A percentile compares a stretch with the other conserved stretches of the same genome.
Evolutionary conservation across 805 yeast genomes (phyloP).

Genomic region (Saccharomycopsis malanga): DNA sequence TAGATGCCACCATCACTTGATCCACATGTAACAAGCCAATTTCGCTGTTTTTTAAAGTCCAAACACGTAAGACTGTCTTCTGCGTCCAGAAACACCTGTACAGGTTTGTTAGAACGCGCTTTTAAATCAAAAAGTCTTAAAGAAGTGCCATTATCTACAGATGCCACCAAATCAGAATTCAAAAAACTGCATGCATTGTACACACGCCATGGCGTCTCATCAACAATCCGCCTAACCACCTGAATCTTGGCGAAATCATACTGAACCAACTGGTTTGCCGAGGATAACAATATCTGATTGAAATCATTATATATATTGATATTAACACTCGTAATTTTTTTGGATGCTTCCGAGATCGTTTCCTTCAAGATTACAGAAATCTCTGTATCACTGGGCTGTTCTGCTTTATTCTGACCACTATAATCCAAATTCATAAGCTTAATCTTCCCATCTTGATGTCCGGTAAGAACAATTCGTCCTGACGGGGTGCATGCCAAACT

Average conservation of each 20-base stretch:
- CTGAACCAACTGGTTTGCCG: constrained; percentile 10
- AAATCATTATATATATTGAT: background rate
- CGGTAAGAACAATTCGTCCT: constrained; percentile 10
- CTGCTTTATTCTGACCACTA: background rate
- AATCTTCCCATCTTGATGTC: constrained; percentile 15
- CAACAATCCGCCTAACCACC: constrained; percentile 7
- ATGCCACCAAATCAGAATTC: background rate
- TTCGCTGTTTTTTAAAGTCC: background rate
- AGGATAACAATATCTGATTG: constrained; percentile 7
- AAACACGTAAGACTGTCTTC: constrained; percentile 13
- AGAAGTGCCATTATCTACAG: constrained; percentile 13
- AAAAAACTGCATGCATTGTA: constrained; percentile 11
- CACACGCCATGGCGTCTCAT: constrained; percentile 10
- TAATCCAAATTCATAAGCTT: background rate
- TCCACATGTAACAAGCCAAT: constrained; percentile 18
- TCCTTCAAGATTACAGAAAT: background rate
- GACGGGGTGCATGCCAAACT: constrained; percentile 2
- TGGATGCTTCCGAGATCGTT: constrained; percentile 10
- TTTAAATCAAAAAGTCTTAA: constrained; percentile 16
- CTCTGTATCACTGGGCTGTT: background rate
- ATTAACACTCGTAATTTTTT: constrained; percentile 1
- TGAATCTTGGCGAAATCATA: constrained; percentile 7
- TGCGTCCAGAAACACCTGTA: constrained; percentile 12
- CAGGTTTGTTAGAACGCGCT: constrained; percentile 8
- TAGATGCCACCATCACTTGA: constrained; percentile 13